Evolutionary conservation across 345 rosid species (phyloP).

Genomic region (thale cress (Arabidopsis thaliana)): DNA sequence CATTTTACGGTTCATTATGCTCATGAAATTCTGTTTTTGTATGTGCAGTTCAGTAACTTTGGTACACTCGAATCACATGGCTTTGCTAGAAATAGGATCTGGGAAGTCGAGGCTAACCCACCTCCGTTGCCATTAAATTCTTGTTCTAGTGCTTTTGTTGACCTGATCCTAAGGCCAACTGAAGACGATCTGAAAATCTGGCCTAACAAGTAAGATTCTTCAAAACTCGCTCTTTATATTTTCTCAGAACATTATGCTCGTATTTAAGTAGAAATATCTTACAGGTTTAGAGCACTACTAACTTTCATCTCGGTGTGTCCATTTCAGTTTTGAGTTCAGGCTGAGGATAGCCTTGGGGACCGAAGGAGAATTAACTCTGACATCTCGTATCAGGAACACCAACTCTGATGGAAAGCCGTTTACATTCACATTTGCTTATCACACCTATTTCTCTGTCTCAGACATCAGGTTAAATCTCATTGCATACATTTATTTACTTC

Average conservation of each 20-base stretch:
- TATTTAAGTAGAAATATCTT: constrained; percentile 8
- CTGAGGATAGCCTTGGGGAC: constrained; percentile 81
- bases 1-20: constrained; percentile 6
- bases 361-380: constrained; percentile 83
- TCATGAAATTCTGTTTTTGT: constrained; percentile 29
- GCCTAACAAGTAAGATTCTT: constrained; percentile 72
- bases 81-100: constrained; percentile 87
- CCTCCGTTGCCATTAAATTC: constrained; percentile 71
- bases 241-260: neutral
- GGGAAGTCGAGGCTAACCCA: constrained; percentile 79
- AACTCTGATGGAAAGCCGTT: constrained; percentile 85
- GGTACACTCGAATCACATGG: constrained; percentile 86
- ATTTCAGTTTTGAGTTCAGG: constrained; percentile 81
- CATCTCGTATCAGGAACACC: constrained; percentile 86
- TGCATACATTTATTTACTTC: constrained; percentile 15
- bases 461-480: constrained; percentile 79
- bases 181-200: constrained; percentile 86
- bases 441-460: constrained; percentile 93
- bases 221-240: neutral
- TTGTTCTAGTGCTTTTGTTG: constrained; percentile 57
- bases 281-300: constrained; percentile 16
- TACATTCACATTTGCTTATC: constrained; percentile 93
- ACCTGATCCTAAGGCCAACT: constrained; percentile 78
- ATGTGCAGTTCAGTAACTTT: constrained; percentile 70
- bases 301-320: constrained; percentile 17